These are phyloP conservation scores for Pulveroboletus ravenelii DNA, from an alignment of 768 basidiomycete species.

Conservation along the genomic window DNA sequence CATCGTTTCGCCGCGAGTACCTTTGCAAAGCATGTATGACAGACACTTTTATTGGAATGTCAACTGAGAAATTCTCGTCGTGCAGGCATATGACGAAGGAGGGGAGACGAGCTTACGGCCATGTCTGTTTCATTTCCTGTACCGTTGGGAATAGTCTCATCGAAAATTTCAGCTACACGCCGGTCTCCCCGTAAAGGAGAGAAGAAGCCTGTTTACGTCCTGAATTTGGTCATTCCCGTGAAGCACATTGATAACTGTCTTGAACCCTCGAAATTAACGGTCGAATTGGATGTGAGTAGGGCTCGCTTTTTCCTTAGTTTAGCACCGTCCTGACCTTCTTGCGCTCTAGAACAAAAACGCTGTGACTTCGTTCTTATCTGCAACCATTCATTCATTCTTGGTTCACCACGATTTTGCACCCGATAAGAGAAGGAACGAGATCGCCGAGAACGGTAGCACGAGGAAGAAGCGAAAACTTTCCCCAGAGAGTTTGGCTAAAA, in stretches of 20 bases:
- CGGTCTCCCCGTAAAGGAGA: constrained; percentile 77
- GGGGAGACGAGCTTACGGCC: constrained; percentile 40
- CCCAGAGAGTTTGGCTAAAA: constrained; percentile 12
- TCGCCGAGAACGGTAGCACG: constrained; percentile 30
- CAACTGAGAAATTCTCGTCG: constrained; percentile 3
- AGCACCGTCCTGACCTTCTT: constrained; percentile 8
- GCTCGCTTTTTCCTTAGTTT: constrained; percentile 5
- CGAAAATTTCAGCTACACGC: constrained; percentile 42
- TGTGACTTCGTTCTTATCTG: constrained; percentile 52
- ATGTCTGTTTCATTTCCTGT: constrained; percentile 11
- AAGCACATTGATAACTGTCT: constrained; percentile 69
- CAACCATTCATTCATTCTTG: constrained; percentile 60
- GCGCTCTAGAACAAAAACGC: constrained; percentile 50
- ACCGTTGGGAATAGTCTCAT: constrained; percentile 10
- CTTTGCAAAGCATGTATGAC: constrained; percentile 67
- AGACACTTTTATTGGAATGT: background rate
- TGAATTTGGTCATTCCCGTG: constrained; percentile 67
- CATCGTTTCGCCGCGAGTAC: constrained; percentile 59
- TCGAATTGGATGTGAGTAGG: constrained; percentile 61
- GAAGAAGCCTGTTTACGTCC: constrained; percentile 76
- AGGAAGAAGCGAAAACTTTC: constrained; percentile 50
- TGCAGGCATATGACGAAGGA: constrained; percentile 66
- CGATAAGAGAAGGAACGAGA: constrained; percentile 12
- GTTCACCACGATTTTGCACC: constrained; percentile 54
- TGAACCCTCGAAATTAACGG: constrained; percentile 68